Base-by-base conservation (phyloP, 768 basidiomycete genomes). In the Auricularia sp. region DNA sequence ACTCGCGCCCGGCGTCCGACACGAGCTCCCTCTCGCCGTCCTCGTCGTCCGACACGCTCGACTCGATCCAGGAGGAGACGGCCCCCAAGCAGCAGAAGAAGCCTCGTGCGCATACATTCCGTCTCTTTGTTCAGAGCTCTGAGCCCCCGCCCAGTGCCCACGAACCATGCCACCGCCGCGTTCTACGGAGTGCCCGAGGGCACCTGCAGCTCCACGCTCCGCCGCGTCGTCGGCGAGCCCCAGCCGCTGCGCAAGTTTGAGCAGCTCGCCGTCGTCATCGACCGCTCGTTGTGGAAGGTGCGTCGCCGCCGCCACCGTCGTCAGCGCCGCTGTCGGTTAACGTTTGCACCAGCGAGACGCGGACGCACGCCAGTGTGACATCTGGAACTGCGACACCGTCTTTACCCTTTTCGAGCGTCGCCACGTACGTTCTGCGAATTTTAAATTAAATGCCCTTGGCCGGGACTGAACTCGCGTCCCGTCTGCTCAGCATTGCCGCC, bases 351-450 rank as follows among this genome's bases (percentile, higher is more conserved):
- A 88, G 84, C 81, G 86, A 62, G 90, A 91, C 73, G 76, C 79
- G 3, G 74, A 82, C 14, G 83, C 90, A 3, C 67, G 80, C 12
- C 71, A 74, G 61, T 92, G 90, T 77, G 89, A 91, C 76, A 89
- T 83, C 71, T 87, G 89, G 67, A 81, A 83, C 70, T 92, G 90
- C 75, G 80, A 80, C 64, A 77, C 80, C 67, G 73, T 73, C 61
- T 91, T 91, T 73, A 81, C 84, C 65, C 72, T 91, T 66, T 81
- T 86, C 54, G 87, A 89, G 67, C 87, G 90, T 67, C 84, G 84
- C 76, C 90, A 92, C 71, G 87, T 88, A 71, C 70, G 87, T 80
- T 16, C 59, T 36, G 39, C 39, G 7, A 7, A 14, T 14, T 8
- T 42, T 42, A 42, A 42, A 42, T 8, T 8, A 42, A 42, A 42